These are phyloP conservation scores for Backusella tarrabulga DNA, from an alignment of 192 early-diverging fungal genomes.

Conservation along the genomic window DNA sequence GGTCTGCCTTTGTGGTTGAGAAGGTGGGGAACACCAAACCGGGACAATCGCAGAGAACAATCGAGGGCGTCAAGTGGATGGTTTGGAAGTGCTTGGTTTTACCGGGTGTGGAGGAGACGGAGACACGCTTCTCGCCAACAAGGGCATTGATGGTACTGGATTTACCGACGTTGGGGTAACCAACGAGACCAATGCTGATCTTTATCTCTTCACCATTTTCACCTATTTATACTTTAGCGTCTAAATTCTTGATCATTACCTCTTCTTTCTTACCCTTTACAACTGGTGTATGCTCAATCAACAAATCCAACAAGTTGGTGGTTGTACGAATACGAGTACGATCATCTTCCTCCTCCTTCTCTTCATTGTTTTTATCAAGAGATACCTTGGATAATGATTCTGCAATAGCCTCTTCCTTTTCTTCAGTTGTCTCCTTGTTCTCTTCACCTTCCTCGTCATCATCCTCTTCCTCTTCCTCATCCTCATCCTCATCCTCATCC, in stretches of 20 bases:
- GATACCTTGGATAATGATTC: constrained; percentile 24
- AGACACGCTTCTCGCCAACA: constrained; percentile 90
- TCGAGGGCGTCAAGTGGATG: constrained; percentile 80
- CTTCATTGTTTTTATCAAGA: constrained; percentile 38
- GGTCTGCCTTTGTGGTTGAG: constrained; percentile 96
- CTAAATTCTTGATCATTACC: background rate
- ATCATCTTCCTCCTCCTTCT: constrained; percentile 47
- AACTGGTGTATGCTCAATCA: constrained; percentile 45
- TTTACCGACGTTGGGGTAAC: constrained; percentile 99
- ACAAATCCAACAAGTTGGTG: constrained; percentile 49
- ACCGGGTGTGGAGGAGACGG: constrained; percentile 95
- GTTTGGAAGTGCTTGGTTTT: constrained; percentile 99
- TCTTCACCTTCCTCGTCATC: constrained; percentile 25
- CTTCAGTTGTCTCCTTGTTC: constrained; percentile 27
- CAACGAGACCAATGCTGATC: constrained; percentile 92
- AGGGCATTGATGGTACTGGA: constrained; percentile 98
- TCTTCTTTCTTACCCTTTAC: constrained; percentile 33
- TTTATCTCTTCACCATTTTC: constrained; percentile 29
- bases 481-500: constrained; percentile 29
- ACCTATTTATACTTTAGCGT: constrained; percentile 23
- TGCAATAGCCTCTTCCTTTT: constrained; percentile 29
- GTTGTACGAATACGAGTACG: constrained; percentile 51
- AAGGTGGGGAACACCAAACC: constrained; percentile 99
- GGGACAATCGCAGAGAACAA: constrained; percentile 98
- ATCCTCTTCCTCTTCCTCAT: constrained; percentile 29